These are phyloP conservation scores for Phytopythium oedochilum DNA, from an alignment of 352 stramenopile genomes.

Conservation along the genomic window DNA sequence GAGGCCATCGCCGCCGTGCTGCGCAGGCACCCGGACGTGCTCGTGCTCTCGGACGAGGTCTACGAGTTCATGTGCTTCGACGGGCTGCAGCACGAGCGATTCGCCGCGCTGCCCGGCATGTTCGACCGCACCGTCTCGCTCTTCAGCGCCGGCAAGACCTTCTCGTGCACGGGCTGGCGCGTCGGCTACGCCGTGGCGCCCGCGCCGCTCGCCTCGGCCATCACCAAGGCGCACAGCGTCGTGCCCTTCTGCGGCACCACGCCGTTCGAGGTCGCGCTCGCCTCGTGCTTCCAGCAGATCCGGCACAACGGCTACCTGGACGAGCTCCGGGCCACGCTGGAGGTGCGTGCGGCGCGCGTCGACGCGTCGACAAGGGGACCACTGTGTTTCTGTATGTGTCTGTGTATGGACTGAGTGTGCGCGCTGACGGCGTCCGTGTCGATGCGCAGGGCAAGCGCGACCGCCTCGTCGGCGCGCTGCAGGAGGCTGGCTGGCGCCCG, in stretches of 20 bases:
- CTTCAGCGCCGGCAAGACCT: conserved; percentile 92
- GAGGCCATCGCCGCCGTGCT: conserved; percentile 86
- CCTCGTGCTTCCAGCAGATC: conserved; percentile 80
- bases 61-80: conserved; percentile 98
- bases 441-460: conserved; percentile 76
- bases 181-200: conserved; percentile 81
- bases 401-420: too few relatives aligned
- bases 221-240: conserved; percentile 78
- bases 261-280: conserved; percentile 92
- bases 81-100: conserved; percentile 54
- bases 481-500: conserved; percentile 78
- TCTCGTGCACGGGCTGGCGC: conserved; percentile 93
- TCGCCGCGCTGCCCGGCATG: conserved; percentile 78
- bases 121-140: conserved; percentile 90
- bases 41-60: conserved; percentile 97
- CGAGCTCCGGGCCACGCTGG: conserved; percentile 53
- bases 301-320: conserved; percentile 88
- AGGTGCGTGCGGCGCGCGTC: conserved; percentile 21
- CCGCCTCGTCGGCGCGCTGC: conserved; percentile 79
- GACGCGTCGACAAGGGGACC: too few relatives aligned
- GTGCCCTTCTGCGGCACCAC: conserved; percentile 94
- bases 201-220: conserved; percentile 40
- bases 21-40: conserved; percentile 76
- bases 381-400: too few relatives aligned
- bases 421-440: too few relatives aligned